Evolutionary conservation across 345 rosid genomes (phyloP).

Genomic region (Luvunga scandens): DNA sequence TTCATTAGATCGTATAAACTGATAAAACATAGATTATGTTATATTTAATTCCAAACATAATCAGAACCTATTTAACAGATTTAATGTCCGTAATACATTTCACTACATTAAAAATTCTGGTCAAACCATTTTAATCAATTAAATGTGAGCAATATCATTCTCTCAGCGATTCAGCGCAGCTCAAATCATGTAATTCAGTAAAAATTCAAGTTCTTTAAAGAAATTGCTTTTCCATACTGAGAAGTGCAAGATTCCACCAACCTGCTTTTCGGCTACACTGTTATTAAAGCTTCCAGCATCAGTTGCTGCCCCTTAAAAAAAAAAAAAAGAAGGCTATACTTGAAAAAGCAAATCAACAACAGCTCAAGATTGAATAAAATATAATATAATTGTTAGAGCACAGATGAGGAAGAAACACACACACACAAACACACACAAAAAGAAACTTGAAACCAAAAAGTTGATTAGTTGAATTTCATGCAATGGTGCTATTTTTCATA

Average conservation of each 20-base stretch:
- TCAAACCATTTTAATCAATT: neutral
- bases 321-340: neutral
- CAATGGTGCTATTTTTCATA: too few species aligned
- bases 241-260: constrained; percentile 18
- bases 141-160: neutral
- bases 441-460: too few species aligned
- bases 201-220: neutral
- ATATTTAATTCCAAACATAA: neutral
- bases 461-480: too few species aligned
- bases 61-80: neutral
- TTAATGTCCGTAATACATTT: neutral
- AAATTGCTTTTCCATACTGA: neutral
- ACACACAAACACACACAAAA: neutral
- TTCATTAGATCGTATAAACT: neutral
- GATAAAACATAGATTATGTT: neutral
- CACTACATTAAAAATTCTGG: neutral
- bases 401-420: neutral
- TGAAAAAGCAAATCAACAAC: neutral
- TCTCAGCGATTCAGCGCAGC: neutral
- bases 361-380: neutral
- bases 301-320: constrained; percentile 38
- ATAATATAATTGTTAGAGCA: neutral
- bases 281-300: constrained; percentile 89
- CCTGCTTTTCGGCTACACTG: constrained; percentile 85
- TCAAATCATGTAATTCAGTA: neutral